Evolutionary conservation across 2,329 filamentous ascomycete genomes (phyloP).

Genomic region (Monosporascus sp.): DNA sequence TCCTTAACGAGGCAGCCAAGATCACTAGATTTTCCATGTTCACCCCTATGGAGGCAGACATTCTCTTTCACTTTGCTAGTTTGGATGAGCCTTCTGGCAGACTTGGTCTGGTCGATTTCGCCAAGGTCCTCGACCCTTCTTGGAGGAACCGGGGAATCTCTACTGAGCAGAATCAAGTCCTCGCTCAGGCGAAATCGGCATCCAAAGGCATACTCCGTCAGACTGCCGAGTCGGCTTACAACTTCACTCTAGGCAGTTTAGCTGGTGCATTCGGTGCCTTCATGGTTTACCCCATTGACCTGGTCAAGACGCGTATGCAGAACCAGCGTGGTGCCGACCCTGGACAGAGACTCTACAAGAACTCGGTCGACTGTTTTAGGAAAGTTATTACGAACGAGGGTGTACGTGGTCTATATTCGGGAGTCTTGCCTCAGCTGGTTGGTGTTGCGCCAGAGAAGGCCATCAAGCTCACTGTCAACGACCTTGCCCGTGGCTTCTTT

Average conservation of each 20-base stretch:
- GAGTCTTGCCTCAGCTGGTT: conserved; percentile 89
- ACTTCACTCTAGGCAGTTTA: conserved; percentile 82
- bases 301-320: conserved; percentile 98
- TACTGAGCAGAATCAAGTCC: conserved; percentile 24
- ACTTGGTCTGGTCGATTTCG: conserved; percentile 77
- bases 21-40: conserved; percentile 93
- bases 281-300: conserved; percentile 98
- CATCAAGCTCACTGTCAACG: conserved; percentile 98
- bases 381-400: conserved; percentile 95
- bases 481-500: conserved; percentile 74
- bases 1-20: conserved; percentile 86
- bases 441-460: conserved; percentile 99
- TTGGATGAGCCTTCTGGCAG: conserved; percentile 84
- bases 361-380: conserved; percentile 89
- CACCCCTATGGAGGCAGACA: conserved; percentile 97
- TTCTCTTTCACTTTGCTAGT: conserved; percentile 96
- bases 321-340: conserved; percentile 84
- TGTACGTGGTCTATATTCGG: conserved; percentile 83
- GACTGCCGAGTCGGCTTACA: conserved; percentile 74
- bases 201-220: conserved; percentile 56
- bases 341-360: conserved; percentile 89
- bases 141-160: conserved; percentile 66
- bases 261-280: conserved; percentile 97
- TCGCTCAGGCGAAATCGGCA: conserved; percentile 46
- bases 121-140: conserved; percentile 89